Evolutionary conservation across 2,329 filamentous ascomycete species (phyloP).

Genomic region (Bimuria novae-zelandiae): DNA sequence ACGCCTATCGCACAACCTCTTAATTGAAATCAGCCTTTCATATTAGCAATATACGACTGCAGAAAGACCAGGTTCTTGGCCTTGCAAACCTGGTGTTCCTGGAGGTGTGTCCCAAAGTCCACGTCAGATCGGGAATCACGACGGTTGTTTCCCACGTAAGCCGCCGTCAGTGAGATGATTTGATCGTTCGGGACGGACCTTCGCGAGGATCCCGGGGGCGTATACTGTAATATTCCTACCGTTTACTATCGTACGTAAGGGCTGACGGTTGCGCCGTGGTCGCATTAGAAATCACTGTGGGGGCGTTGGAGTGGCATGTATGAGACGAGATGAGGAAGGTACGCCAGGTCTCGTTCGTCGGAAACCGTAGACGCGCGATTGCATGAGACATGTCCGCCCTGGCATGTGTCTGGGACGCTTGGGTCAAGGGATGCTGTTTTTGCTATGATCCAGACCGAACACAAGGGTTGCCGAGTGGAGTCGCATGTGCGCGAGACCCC

Average conservation of each 20-base stretch:
- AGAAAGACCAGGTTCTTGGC: not conserved
- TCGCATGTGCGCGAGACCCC: no score
- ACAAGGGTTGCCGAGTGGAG: no score
- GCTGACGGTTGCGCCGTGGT: not conserved
- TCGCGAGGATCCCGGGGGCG: not conserved
- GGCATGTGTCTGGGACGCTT: no score
- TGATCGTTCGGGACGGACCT: constrained; percentile 12
- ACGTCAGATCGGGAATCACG: constrained; percentile 5
- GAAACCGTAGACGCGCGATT: not conserved
- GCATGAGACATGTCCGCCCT: no score
- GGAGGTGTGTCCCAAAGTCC: not conserved
- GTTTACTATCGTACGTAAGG: not conserved
- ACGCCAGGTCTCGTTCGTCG: not conserved
- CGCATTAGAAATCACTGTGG: not conserved
- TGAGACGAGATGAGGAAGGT: not conserved
- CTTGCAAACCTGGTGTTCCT: constrained; percentile 3
- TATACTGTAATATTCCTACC: no score
- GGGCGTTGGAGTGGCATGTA: not conserved
- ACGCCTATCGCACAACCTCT: no score
- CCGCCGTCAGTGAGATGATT: constrained; percentile 1
- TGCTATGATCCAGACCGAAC: no score
- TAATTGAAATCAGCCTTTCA: not conserved
- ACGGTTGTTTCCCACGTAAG: constrained; percentile 5
- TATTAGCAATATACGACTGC: not conserved
- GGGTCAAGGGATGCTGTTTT: no score